Evolutionary conservation across 495 filamentous ascomycete genomes (phyloP).

Genomic region (Annulohypoxylon nitens): DNA sequence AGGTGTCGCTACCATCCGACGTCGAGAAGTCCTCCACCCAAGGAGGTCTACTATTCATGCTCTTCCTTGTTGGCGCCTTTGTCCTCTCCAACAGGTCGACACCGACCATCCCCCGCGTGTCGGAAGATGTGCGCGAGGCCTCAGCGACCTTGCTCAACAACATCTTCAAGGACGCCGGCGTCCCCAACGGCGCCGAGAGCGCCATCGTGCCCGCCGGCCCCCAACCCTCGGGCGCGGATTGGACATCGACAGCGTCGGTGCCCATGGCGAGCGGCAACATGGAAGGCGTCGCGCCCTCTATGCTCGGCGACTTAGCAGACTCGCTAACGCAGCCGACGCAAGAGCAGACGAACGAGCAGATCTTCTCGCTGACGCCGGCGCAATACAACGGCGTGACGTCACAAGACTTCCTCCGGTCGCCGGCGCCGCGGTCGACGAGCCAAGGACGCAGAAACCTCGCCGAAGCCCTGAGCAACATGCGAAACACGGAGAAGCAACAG

Average conservation of each 20-base stretch:
- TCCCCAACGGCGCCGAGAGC: slow-evolving; percentile 61
- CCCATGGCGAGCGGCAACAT: slow-evolving; percentile 67
- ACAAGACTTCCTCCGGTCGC: slow-evolving; percentile 71
- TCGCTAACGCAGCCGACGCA: slow-evolving; percentile 80
- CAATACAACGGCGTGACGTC: slow-evolving; percentile 91
- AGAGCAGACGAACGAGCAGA: slow-evolving; percentile 89
- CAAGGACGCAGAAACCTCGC: slow-evolving; percentile 79
- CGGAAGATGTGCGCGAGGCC: slow-evolving; percentile 92
- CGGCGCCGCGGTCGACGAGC: slow-evolving; percentile 62
- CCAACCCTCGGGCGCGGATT: slow-evolving; percentile 64
- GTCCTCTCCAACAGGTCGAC: slow-evolving; percentile 86
- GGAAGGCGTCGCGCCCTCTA: slow-evolving; percentile 70
- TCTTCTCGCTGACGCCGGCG: slow-evolving; percentile 84
- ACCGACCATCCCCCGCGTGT: slow-evolving; percentile 82
- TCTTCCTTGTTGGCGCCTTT: slow-evolving; percentile 96
- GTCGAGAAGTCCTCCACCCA: slow-evolving; percentile 73
- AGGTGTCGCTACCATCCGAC: slow-evolving; percentile 64
- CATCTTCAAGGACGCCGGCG: slow-evolving; percentile 84
- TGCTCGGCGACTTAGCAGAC: slow-evolving; percentile 80
- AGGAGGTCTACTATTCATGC: slow-evolving; percentile 78
- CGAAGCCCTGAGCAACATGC: slow-evolving; percentile 84
- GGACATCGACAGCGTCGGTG: slow-evolving; percentile 58
- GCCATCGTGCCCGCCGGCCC: slow-evolving; percentile 63
- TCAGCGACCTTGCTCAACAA: slow-evolving; percentile 90
- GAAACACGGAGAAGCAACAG: slow-evolving; percentile 71